Conservation (phyloP, 306 rosid genomes). For the Astragalus membranaceus region DNA sequence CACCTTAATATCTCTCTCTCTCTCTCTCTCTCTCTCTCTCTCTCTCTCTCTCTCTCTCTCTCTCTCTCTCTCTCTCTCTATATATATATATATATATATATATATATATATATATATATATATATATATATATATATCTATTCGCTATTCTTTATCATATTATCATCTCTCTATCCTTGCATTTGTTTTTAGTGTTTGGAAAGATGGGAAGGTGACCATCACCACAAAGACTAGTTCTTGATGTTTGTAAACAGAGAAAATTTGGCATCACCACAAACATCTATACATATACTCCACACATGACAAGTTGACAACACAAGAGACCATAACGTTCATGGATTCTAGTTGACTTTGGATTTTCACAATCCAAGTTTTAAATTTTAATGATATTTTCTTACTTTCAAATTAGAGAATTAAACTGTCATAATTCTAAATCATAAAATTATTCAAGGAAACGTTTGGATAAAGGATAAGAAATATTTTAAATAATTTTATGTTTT, state of each 20-base stretch:
- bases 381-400: background rate
- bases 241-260: background rate
- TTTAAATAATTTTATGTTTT: background rate
- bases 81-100: too few relatives aligned
- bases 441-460: background rate
- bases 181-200: too few relatives aligned
- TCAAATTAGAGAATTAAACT: background rate
- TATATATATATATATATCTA: too few relatives aligned
- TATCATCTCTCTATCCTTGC: too few relatives aligned
- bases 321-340: background rate
- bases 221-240: background rate
- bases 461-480: background rate
- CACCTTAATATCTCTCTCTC: too few relatives aligned
- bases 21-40: too few relatives aligned
- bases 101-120: too few relatives aligned
- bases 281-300: too few relatives aligned
- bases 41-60: too few relatives aligned
- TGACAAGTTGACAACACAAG: background rate
- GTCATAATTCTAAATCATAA: background rate
- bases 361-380: background rate
- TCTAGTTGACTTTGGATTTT: background rate
- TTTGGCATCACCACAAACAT: background rate
- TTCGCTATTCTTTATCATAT: too few relatives aligned
- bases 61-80: too few relatives aligned
- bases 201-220: background rate